A percentile compares a stretch with the other conserved stretches of the same genome.
phyloP scores from a whole-genome alignment of 2,329 filamentous ascomycete species.

The Epichloe sibirici region DNA sequence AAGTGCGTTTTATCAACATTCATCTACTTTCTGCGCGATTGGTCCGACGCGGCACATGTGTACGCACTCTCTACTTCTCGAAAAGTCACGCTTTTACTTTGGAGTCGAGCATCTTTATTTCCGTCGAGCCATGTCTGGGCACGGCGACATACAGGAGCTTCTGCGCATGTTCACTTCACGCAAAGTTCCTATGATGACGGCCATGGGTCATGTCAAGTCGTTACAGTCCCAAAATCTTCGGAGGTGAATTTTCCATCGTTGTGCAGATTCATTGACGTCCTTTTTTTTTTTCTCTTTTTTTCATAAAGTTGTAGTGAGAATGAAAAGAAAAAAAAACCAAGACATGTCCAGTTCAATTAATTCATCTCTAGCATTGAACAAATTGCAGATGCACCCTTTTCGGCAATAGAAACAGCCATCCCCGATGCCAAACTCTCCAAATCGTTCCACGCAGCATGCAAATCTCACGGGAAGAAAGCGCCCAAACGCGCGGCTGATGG shows the following conservation, averaged over 20 bases:
- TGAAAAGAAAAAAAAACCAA: background rate
- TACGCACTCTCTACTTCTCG: background rate
- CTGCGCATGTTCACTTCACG: constrained; percentile 47
- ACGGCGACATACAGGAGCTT: constrained; percentile 49
- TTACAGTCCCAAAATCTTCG: constrained; percentile 42
- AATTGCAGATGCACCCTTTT: constrained; percentile 37
- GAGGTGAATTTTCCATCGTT: constrained; percentile 31
- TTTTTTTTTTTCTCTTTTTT: too few species aligned
- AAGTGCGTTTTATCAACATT: background rate
- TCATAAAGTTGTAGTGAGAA: too few species aligned
- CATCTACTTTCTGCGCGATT: background rate
- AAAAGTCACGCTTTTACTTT: background rate
- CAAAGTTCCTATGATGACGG: constrained; percentile 46
- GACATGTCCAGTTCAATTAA: background rate
- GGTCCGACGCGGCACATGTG: background rate
- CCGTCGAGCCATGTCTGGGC: constrained; percentile 34
- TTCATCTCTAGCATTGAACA: constrained; percentile 33
- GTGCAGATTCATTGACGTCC: background rate
- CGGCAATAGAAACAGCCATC: constrained; percentile 33
- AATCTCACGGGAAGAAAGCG: constrained; percentile 33
- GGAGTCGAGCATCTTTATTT: background rate
- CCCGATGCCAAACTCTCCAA: constrained; percentile 37
- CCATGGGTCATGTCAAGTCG: constrained; percentile 45
- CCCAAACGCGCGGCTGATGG: constrained; percentile 17
- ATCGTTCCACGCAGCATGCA: constrained; percentile 41